Evolutionary conservation across 345 rosid genomes (phyloP).

Genomic region (Heritiera littoralis): DNA sequence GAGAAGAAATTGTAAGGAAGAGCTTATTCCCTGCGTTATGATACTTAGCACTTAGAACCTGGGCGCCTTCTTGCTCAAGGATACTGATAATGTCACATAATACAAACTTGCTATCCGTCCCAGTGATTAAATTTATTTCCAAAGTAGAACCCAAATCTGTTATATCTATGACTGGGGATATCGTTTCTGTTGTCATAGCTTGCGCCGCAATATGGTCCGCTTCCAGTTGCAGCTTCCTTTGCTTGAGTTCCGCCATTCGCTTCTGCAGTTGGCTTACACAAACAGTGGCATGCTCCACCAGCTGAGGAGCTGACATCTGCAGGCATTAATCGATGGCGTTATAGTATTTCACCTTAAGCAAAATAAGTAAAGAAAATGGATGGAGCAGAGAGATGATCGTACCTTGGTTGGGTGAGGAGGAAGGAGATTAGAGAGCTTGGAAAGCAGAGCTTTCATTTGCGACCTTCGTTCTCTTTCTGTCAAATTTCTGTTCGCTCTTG

Average conservation of each 20-base stretch:
- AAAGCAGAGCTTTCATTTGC: not conserved
- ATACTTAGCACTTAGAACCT: not conserved
- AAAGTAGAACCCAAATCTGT: not conserved
- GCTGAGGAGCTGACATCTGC: not conserved
- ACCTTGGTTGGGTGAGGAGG: slow-evolving; percentile 10
- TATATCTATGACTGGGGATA: not conserved
- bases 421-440: slow-evolving; percentile 1
- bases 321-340: not conserved
- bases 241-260: not conserved
- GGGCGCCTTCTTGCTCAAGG: slow-evolving; percentile 5
- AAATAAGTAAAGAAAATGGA: not conserved
- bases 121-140: not conserved
- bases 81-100: slow-evolving; percentile 9
- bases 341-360: not conserved
- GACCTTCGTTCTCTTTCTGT: slow-evolving; percentile 10
- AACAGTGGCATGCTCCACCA: not conserved
- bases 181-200: no score
- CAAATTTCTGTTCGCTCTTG: not conserved
- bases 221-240: not conserved
- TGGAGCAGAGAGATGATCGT: not conserved
- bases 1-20: not conserved
- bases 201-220: not conserved
- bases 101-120: not conserved
- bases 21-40: not conserved
- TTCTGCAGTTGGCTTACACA: not conserved